Evolutionary conservation across 2,329 filamentous ascomycete species (phyloP).

Genomic region (Colletotrichum sp.): DNA sequence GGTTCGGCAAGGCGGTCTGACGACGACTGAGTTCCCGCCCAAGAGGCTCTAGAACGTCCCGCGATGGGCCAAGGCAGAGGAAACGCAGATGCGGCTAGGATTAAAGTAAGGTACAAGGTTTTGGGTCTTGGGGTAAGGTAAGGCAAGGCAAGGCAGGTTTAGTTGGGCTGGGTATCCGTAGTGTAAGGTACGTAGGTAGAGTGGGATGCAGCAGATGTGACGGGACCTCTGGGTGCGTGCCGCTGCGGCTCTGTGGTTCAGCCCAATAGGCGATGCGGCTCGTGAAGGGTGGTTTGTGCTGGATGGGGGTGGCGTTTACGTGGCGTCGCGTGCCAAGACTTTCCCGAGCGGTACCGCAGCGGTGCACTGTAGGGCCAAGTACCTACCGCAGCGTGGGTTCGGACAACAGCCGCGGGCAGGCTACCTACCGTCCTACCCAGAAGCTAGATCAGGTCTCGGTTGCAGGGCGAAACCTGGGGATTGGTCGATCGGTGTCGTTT

Average conservation of each 20-base stretch:
- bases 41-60: neutral
- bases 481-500: neutral
- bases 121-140: neutral
- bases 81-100: neutral
- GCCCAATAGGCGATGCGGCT: slow-evolving; percentile 4
- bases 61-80: neutral
- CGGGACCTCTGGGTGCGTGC: neutral
- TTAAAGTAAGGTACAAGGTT: neutral
- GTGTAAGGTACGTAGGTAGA: neutral
- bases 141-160: neutral
- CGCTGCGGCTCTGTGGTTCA: neutral
- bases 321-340: slow-evolving; percentile 11
- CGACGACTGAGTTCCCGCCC: neutral
- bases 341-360: neutral
- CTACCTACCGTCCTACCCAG: neutral
- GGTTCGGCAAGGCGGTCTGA: slow-evolving; percentile 1
- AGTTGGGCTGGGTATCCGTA: neutral
- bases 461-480: neutral
- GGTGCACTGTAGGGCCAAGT: neutral
- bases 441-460: neutral
- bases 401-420: slow-evolving; percentile 5
- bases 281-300: neutral
- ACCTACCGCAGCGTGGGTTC: neutral
- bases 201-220: neutral
- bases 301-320: slow-evolving; percentile 10